Evolutionary conservation across 129 eudicot genomes (phyloP), one percentile per base, ranked within the genome.

Genomic region (Flaveria ramosissima): DNA sequence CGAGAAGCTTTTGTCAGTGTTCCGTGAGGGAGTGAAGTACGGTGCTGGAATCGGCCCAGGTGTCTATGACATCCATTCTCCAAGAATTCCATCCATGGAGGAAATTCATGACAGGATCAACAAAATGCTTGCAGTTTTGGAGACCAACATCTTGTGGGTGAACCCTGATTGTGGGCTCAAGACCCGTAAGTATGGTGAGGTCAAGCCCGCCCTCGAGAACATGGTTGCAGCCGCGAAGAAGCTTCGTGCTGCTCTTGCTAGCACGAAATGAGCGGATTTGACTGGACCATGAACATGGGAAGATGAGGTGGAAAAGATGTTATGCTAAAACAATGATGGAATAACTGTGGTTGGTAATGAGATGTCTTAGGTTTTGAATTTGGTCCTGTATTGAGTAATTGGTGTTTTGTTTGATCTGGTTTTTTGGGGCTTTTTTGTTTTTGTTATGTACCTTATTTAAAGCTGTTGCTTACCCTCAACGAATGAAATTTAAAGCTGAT

Each of bases 101-200:
- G 98, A 93, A 62, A 91, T 93, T 51, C 92, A 88, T 3, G 98
- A 93, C 79, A 88, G 98, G 57, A 68, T 93, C 55, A 88, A 86
- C 85, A 93, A 93, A 73, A 93, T 91, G 97, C 97, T 91, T 83
- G 96, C 88, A 9, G 98, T 93, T 32, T 91, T 93, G 32, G 96
- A 89, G 71, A 84, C 89, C 86, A 87, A 93, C 78, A 81, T 93
- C 74, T 83, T 93, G 80, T 93, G 98, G 98, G 97, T 93, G 20
- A 93, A 93, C 93, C 97, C 98, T 1, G 97, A 93, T 80, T 93
- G 98, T 80, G 98, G 98, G 53, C 97, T 93, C 62, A 93, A 93
- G 96, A 93, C 98, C 77, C 97, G 98, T 53, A 93, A 93, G 84
- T 93, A 93, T 26, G 57, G 71, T 15, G 98, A 93, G 81, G 98